These are phyloP conservation scores for Podosphaera aphanis DNA, from an alignment of 2,329 filamentous ascomycete genomes.

Conservation along the genomic window DNA sequence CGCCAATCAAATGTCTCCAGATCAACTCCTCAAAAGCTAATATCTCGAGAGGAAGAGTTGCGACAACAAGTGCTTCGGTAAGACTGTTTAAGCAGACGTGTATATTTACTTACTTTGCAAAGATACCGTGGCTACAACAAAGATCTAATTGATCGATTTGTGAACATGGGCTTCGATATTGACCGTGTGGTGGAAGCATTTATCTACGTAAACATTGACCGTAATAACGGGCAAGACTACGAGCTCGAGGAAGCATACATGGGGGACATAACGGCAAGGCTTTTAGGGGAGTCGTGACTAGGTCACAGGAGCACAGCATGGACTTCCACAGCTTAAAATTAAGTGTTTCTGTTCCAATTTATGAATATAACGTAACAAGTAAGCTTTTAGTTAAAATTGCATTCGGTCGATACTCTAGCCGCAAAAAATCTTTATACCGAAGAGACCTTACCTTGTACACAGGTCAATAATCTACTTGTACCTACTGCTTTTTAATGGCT, in stretches of 20 bases:
- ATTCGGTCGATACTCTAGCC: too few species aligned
- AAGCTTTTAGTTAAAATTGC: too few species aligned
- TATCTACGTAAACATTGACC: conserved; percentile 56
- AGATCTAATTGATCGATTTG: conserved; percentile 60
- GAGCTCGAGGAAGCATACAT: conserved; percentile 76
- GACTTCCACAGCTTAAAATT: conserved; percentile 21
- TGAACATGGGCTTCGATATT: conserved; percentile 76
- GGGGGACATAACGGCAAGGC: conserved; percentile 65
- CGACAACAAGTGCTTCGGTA: conserved; percentile 10
- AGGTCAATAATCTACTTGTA: too few species aligned
- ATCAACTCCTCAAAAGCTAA: conserved; percentile 9
- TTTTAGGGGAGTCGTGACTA: conserved; percentile 81
- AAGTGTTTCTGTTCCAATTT: not conserved
- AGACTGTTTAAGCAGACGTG: not conserved
- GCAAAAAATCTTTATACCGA: too few species aligned
- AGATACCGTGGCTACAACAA: conserved; percentile 79
- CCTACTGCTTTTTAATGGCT: too few species aligned
- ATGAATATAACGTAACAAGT: too few species aligned
- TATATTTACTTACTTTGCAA: conserved; percentile 6
- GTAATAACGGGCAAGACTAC: conserved; percentile 55
- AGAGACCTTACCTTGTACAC: too few species aligned
- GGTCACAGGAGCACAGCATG: too few species aligned
- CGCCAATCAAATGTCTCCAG: conserved; percentile 15
- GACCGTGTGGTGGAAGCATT: conserved; percentile 73
- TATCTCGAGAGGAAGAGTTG: conserved; percentile 11